Base-by-base conservation (phyloP, 176 grass and related monocot genomes). In the Musa schizocarpa region DNA sequence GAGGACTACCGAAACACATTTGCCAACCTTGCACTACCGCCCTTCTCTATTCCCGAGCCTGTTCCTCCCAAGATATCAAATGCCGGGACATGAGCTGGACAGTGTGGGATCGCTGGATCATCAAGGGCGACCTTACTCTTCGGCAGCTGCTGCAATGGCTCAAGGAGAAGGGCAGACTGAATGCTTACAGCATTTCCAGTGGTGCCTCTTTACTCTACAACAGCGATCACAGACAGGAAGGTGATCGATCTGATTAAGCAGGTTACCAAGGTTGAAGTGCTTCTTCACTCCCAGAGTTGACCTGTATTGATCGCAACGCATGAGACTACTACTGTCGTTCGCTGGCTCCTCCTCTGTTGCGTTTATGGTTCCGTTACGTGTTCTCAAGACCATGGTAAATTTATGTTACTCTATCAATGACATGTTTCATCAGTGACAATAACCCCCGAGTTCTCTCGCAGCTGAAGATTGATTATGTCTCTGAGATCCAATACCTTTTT, bases 1-100 rank as follows among this genome's bases (percentile, higher is more conserved):
- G 83, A 84, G 79, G 83, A 92, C 69, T 96, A 92, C 54, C 86
- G 81, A 71, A 96, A 92, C 68, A 86, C 92, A 25, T 96, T 89
- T 78, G 85, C 78, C 66, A 92, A 89, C 78, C 83, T 96, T 25
- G 85, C 89, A 22, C 51, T 92, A 22, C 92, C 92, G 2, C 55
- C 92, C 22, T 85, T 96, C 68, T 87, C 87, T 12, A 87, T 82
- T 72, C 79, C 86, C 8, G 89, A 96, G 66, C 92, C 88, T 43
- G 51, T 85, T 68, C 80, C 78, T 62, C 80, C 92, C 9, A 87
- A 87, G 81, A 77, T 66, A 87, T 86, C 71, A 96, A 84, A 77
- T 81, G 87, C 80, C 74, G 52, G 76, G 78, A 78, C 50, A 81
- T 89, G 85, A 82, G 69, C 25, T 96, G 89, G 87, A 96, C 89